Conservation (phyloP, 805 yeast species). For the Starmerella bombi region DNA sequence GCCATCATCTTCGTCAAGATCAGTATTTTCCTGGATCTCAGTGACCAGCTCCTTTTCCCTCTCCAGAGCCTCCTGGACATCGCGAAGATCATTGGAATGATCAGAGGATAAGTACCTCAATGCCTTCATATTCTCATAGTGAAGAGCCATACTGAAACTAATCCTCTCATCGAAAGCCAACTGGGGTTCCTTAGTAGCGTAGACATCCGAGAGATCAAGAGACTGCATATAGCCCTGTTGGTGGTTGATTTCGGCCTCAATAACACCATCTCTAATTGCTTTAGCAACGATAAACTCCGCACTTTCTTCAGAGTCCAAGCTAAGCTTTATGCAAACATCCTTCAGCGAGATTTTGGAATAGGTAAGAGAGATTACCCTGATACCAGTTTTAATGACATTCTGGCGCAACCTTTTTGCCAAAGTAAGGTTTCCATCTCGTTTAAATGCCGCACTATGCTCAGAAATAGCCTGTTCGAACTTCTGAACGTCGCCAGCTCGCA, state of each 20-base stretch:
- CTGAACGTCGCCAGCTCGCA: slow-evolving; percentile 77
- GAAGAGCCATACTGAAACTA: slow-evolving; percentile 75
- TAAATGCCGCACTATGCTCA: slow-evolving; percentile 47
- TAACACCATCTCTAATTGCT: slow-evolving; percentile 93
- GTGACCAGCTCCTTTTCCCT: slow-evolving; percentile 39
- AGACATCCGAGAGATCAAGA: slow-evolving; percentile 71
- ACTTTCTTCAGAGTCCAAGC: slow-evolving; percentile 84
- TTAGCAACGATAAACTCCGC: slow-evolving; percentile 95
- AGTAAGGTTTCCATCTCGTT: slow-evolving; percentile 68
- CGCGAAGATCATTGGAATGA: slow-evolving; percentile 38
- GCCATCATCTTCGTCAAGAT: slow-evolving; percentile 32
- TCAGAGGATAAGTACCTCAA: slow-evolving; percentile 74
- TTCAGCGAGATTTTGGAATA: slow-evolving; percentile 82
- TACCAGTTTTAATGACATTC: slow-evolving; percentile 95
- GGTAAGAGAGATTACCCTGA: slow-evolving; percentile 79
- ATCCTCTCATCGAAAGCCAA: slow-evolving; percentile 83
- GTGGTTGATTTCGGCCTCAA: slow-evolving; percentile 87
- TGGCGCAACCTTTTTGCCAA: slow-evolving; percentile 83
- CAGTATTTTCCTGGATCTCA: slow-evolving; percentile 34
- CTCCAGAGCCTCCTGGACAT: slow-evolving; percentile 43
- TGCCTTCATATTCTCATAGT: slow-evolving; percentile 83
- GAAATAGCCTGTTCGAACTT: slow-evolving; percentile 59
- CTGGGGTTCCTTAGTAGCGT: slow-evolving; percentile 80
- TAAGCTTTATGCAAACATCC: slow-evolving; percentile 86
- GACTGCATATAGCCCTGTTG: slow-evolving; percentile 85